phyloP scores from a whole-genome alignment of 129 eudicot genomes.

The Solidago caesia region DNA sequence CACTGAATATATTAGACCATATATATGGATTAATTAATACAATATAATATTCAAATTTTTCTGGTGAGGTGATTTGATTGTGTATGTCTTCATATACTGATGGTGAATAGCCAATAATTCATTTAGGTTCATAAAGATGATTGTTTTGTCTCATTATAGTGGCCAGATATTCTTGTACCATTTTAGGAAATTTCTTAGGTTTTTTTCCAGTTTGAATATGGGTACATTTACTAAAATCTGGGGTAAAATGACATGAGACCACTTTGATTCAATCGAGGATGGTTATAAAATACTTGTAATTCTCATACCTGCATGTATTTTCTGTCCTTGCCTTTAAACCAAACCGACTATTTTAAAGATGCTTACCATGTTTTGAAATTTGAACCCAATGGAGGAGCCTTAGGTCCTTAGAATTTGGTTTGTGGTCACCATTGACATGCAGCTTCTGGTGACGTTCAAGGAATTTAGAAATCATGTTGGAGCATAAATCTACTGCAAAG shows the following conservation, averaged over 20 bases:
- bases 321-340: not conserved
- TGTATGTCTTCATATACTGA: not conserved
- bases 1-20: too few species aligned
- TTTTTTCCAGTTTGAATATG: not conserved
- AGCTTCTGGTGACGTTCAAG: not conserved
- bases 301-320: not conserved
- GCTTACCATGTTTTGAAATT: not conserved
- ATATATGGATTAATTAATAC: too few species aligned
- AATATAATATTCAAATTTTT: not conserved
- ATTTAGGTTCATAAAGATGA: not conserved
- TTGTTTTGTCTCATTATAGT: not conserved
- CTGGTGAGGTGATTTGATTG: not conserved
- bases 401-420: slow-evolving; percentile 1
- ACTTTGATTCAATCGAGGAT: not conserved
- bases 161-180: not conserved
- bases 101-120: not conserved
- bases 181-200: not conserved
- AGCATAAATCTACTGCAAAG: not conserved
- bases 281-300: not conserved
- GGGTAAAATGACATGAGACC: not conserved
- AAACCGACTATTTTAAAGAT: not conserved
- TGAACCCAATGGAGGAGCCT: slow-evolving; percentile 1
- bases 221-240: not conserved
- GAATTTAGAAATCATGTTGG: not conserved
- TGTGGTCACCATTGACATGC: not conserved